Evolutionary conservation across 2,329 filamentous ascomycete genomes (phyloP).

Genomic region (Fusarium vanettenii): DNA sequence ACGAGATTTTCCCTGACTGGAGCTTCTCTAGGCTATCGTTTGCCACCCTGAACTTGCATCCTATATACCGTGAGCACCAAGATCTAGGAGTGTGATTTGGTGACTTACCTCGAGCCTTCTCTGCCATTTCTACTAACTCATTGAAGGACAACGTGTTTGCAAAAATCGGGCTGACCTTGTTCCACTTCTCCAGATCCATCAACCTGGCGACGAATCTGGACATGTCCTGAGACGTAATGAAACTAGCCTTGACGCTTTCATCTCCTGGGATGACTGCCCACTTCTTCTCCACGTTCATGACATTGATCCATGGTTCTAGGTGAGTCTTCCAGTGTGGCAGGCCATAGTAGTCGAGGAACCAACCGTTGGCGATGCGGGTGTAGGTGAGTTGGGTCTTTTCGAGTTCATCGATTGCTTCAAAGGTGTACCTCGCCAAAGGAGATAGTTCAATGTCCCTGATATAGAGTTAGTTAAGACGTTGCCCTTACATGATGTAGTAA

Average conservation of each 20-base stretch:
- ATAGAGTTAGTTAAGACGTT: rapidly evolving
- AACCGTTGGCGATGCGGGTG: constrained; percentile 37
- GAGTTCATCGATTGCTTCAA: constrained; percentile 34
- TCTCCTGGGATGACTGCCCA: constrained; percentile 36
- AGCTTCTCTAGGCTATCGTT: constrained; percentile 37
- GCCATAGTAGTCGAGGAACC: constrained; percentile 45
- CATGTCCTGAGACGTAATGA: constrained; percentile 40
- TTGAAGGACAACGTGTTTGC: constrained; percentile 23
- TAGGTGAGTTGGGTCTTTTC: constrained; percentile 14
- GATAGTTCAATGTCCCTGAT: constrained; percentile 30
- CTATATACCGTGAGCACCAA: not conserved
- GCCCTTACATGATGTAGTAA: rapidly evolving
- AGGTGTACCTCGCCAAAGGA: constrained; percentile 35
- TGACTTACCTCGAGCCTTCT: constrained; percentile 21
- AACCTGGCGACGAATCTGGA: constrained; percentile 22
- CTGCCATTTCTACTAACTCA: constrained; percentile 19
- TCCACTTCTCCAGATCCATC: constrained; percentile 31
- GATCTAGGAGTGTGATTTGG: rapidly evolving
- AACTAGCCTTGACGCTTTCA: constrained; percentile 19
- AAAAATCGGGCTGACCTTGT: constrained; percentile 12
- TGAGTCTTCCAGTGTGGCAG: constrained; percentile 36
- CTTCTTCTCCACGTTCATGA: constrained; percentile 37
- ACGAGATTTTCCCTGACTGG: constrained; percentile 39
- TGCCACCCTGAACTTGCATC: constrained; percentile 21
- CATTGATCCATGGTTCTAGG: constrained; percentile 40